Evolutionary conservation across 1,284 basidiomycete species (phyloP), one percentile per base, ranked within the genome.

Genomic region (Moniliella sp.): DNA sequence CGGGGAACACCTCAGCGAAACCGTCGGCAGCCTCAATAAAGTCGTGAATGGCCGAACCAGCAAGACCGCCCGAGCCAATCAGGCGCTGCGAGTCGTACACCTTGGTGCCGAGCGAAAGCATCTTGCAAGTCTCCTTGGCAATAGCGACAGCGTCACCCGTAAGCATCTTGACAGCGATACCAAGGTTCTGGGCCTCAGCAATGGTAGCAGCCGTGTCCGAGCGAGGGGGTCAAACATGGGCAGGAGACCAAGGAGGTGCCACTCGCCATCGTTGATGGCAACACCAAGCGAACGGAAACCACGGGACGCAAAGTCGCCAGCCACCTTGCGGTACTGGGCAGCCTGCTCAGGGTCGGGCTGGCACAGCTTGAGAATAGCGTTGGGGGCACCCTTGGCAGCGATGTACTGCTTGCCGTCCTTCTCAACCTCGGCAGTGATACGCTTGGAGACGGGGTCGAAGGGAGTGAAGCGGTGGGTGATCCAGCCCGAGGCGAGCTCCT

Each of bases 81-180:
- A 70, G 61, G 29, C 66, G 62, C 43, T 69, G 65, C 30, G 66
- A 67, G 52, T 70, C 68, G 58, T 69, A 70, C 18, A 70, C 67
- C 49, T 69, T 68, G 42, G 67, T 69, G 13, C 63, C 63, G 27
- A 67, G 54, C 12, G 61, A 61, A 38, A 67, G 63, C 50, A 65
- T 64, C 40, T 66, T 66, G 54, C 67, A 68, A 18, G 67, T 69
- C 50, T 70, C 68, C 49, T 67, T 69, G 26, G 67, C 69, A 37
- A 70, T 70, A 26, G 68, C 67, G 39, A 69, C 67, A 38, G 68
- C 69, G 50, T 70, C 69, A 43, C 69, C 69, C 26, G 69, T 70
- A 33, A 70, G 62, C 69, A 70, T 70, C 64, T 71, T 70, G 40
- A 71, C 64, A 30, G 61, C 50, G 36, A 70, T 65, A 40, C 69